Base-by-base conservation (phyloP, 2,329 filamentous ascomycete species). In the Fusarium hostae region DNA sequence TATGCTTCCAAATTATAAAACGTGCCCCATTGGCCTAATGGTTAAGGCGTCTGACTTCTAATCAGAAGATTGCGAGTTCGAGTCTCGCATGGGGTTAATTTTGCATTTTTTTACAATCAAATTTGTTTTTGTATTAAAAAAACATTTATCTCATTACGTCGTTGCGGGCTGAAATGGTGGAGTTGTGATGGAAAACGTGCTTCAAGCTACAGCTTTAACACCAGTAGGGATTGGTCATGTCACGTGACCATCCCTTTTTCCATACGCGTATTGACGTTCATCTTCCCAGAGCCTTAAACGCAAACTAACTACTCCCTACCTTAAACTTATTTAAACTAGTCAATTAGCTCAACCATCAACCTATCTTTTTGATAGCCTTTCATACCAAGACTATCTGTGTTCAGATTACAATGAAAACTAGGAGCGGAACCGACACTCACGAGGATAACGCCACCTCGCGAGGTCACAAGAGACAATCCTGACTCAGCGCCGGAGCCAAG, bases 401-500 rank as follows among this genome's bases (percentile, higher is more conserved):
- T 24, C n/a, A 11, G 7, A 6, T 5, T 24, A 68, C 55, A 3
- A 55, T 71, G 54, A 64, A 18, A 24, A 71, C 63, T 1, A 65
- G 50, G 40, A 71, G 41, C 15, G 48, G 68, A 12, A 45, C 44
- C 9, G 45, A 60, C 1, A 48, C 68, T 11, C 45, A 66, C 4
- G 22, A 58, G 37, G 47, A 59, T 4, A 47, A 41, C 18, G 13
- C 45, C 4, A 41, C 59, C 20, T 18, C 30, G 1, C 20, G 34
- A 2, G 63, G 68, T 10, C 63, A 45, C 11, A 71, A 72, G 35
- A 43, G 59, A 34, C 28, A 41, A 5, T 72, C 51, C 41, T 0
- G 37, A 55, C 5, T 24, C 62, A 5, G 35, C 28, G 8, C 7
- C 45, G 32, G 61, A 39, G 18, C 59, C 16, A 65, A 58, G 44